Percentiles rank a stretch among this genome's conserved stretches.
These are phyloP conservation scores for Panicum hallii DNA, from an alignment of 202 grass and related monocot genomes.

Conservation along the genomic window DNA sequence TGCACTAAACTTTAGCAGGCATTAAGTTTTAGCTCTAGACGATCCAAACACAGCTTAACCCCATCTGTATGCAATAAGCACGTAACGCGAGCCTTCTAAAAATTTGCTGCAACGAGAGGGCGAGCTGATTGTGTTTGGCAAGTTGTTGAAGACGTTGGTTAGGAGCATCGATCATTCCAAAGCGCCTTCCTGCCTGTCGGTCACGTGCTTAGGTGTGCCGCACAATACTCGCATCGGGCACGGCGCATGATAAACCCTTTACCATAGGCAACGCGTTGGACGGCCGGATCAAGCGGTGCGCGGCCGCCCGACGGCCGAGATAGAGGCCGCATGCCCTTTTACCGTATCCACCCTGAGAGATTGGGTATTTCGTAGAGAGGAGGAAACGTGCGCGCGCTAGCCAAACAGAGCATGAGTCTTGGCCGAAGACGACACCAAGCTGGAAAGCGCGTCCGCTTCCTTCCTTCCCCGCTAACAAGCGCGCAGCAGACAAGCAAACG, in stretches of 20 bases:
- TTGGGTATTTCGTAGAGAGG: neutral
- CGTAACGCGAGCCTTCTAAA: neutral
- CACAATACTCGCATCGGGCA: neutral
- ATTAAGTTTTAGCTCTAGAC: too few species aligned
- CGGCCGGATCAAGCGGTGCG: neutral
- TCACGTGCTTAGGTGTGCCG: constrained; percentile 21
- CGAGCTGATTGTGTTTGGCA: neutral
- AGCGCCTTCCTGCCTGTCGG: neutral
- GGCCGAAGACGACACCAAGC: neutral
- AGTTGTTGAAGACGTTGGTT: neutral
- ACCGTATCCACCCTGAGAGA: neutral
- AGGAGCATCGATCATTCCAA: neutral
- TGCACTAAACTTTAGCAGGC: too few species aligned
- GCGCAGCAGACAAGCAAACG: neutral
- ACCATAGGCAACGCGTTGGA: neutral
- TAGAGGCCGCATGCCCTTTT: neutral
- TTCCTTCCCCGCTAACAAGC: constrained; percentile 2
- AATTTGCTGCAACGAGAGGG: neutral
- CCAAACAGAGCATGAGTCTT: neutral
- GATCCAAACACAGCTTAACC: too few species aligned
- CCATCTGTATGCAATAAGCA: neutral
- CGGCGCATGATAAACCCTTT: neutral
- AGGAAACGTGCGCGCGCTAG: neutral
- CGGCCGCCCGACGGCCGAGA: neutral
- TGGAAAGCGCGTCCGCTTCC: neutral